Evolutionary conservation across 163 green algal species (phyloP), one percentile per base, ranked within the genome.

Genomic region (Chlorella variabilis): DNA sequence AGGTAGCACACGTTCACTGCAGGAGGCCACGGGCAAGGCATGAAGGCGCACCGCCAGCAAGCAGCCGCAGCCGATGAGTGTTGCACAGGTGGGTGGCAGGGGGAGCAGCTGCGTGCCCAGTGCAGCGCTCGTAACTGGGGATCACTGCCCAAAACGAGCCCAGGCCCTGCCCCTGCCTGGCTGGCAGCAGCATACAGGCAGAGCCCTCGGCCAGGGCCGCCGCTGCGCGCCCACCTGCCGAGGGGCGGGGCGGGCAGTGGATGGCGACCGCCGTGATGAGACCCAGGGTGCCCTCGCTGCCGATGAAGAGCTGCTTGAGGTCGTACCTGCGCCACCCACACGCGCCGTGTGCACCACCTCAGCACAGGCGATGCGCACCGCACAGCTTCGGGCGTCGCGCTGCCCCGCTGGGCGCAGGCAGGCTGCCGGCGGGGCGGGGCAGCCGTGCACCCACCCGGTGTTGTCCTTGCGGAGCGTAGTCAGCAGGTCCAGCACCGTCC

Each of bases 221-320:
- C 45, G 45, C 45, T 15, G 42, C 27, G 15, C 31, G 11, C 48
- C 2, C 56, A 70, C 73, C 73, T 70, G 73, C 59, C 36, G 34
- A 13, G 31, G 77, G 71, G 8, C 61, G 39, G n/a, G 41, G 88
- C 36, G n/a, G 92, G 87, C 48, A 86, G 59, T 21, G 90, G 80
- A 98, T 87, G 20, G 91, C 85, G 3, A 97, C 94, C 4, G 87
- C 89, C 2, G 95, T 98, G 41, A 98, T 86, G 7, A 98, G 77
- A 25, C 94, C 95, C 62, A 99, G 89, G 17, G 92, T 98, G 51
- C 97, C 97, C 83, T 99, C 97, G 5, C 89, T 92, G 2, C 96
- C 97, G 20, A 99, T 98, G 88, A 99, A 98, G 27, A 99, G 90
- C 86, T 99, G 95, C 90, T 99, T 99, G 58, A 99, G 86, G 89